phyloP scores from a whole-genome alignment of 2,329 filamentous ascomycete species.

The Fusarium neocosmosporiellum region DNA sequence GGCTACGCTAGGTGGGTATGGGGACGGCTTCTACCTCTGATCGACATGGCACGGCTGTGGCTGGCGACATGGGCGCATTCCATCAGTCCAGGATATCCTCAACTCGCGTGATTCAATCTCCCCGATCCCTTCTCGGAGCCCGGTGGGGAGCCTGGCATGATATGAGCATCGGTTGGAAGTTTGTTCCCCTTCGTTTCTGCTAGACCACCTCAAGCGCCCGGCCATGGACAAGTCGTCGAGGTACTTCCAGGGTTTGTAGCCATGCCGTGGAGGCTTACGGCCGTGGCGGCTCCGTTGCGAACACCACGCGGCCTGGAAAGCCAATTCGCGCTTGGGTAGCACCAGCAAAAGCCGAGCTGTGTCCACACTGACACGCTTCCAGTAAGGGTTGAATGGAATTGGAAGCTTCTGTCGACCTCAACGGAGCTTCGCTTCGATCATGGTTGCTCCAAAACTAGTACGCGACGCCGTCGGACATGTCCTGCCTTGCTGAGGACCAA shows the following conservation, averaged over 20 bases:
- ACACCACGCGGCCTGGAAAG: slow-evolving; percentile 23
- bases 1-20: slow-evolving; percentile 12
- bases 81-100: slow-evolving; percentile 21
- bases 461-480: slow-evolving; percentile 12
- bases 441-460: slow-evolving; percentile 20
- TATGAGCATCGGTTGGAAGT: not conserved
- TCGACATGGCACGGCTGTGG: slow-evolving; percentile 5
- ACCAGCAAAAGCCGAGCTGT: slow-evolving; percentile 32
- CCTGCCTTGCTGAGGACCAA: slow-evolving; percentile 3
- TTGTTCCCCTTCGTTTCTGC: slow-evolving; percentile 5
- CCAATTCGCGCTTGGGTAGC: slow-evolving; percentile 17
- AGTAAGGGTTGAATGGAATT: slow-evolving; percentile 25
- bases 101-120: slow-evolving; percentile 21
- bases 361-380: slow-evolving; percentile 24
- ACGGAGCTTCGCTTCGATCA: slow-evolving; percentile 18
- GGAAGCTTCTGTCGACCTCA: slow-evolving; percentile 24
- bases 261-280: not conserved
- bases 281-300: slow-evolving; percentile 17
- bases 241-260: slow-evolving; percentile 25
- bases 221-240: slow-evolving; percentile 6
- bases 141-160: slow-evolving; percentile 7
- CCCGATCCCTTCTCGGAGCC: not conserved
- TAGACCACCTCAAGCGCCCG: slow-evolving; percentile 2
- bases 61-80: slow-evolving; percentile 6
- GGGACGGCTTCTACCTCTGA: slow-evolving; percentile 8